Evolutionary conservation across 2,329 filamentous ascomycete genomes (phyloP), one percentile per base, ranked within the genome.

Genomic region (Hirsutella minnesotensis): DNA sequence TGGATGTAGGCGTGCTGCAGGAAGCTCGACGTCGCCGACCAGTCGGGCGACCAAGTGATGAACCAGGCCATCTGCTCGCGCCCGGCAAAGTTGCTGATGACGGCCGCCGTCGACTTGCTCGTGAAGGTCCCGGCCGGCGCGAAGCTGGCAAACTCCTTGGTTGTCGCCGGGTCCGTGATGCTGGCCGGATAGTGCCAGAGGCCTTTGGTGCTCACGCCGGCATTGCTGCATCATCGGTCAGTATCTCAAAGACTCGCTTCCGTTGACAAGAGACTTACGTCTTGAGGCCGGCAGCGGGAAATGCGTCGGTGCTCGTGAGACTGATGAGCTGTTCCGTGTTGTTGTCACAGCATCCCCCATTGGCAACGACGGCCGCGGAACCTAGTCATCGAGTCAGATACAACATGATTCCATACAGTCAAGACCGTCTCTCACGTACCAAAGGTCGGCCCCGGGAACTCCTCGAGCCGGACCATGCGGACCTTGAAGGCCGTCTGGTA

Each of bases 11-110:
- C 66, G 57, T 81, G 77, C 57, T 79, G 75, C 39, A 79, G 56
- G 51, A 69, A 76, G 56, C 68, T 77, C 51, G 72, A 75, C 3
- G 74, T 69, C 13, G 67, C 50, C 46, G 55, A 60, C 65, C 63
- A 67, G 40, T 62, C 60, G 19, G 59, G 60, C 10, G 61, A 62
- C 41, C 73, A 77, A 15, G 63, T 59, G 42, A 72, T 68, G 60
- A 79, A 79, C 62, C 73, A 79, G 3, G 69, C 75, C 72, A 80
- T 77, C 57, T 80, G 75, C 59, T 79, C 65, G 46, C 77, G 67
- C 13, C 66, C 67, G 42, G 63, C 63, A 48, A 77, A 71, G 44
- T 70, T 68, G 54, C 79, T 79, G 54, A 80, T 77, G 41, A 81
- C 73, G 33, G 67, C 76, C 39, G 76, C 77, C 20, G 67, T 72